phyloP scores from a whole-genome alignment of 2,329 filamentous ascomycete genomes.

The Ophiostoma pallidulum region DNA sequence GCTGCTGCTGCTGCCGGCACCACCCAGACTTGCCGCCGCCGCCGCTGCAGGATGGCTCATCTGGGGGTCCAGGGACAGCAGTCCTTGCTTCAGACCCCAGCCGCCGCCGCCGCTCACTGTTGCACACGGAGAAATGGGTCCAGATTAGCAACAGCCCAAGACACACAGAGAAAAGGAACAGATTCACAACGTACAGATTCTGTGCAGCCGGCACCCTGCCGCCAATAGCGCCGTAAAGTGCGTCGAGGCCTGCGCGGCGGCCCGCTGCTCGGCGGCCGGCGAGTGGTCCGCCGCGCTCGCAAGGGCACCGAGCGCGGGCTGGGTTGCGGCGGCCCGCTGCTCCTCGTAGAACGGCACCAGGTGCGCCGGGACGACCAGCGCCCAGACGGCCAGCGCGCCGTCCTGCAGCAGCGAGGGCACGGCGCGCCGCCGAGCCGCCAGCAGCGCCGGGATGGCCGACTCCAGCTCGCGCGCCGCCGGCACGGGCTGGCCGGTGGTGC shows the following conservation, averaged over 20 bases:
- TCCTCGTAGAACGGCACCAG: slow-evolving; percentile 17
- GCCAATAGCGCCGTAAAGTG: slow-evolving; percentile 28
- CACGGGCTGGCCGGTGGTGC: slow-evolving; percentile 28
- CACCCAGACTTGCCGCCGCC: slow-evolving; percentile 21
- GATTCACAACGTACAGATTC: slow-evolving; percentile 35
- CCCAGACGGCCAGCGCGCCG: slow-evolving; percentile 58
- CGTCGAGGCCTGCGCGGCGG: slow-evolving; percentile 20
- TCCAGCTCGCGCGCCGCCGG: slow-evolving; percentile 69
- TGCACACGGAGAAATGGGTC: too few species aligned
- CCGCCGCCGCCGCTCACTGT: slow-evolving; percentile 70
- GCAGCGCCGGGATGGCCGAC: slow-evolving; percentile 37
- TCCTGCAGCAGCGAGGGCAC: slow-evolving; percentile 10
- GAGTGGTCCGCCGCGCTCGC: slow-evolving; percentile 11
- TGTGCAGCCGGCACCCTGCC: slow-evolving; percentile 37
- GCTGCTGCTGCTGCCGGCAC: slow-evolving; percentile 18
- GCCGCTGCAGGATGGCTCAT: slow-evolving; percentile 42
- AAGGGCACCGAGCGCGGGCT: neutral
- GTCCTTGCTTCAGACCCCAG: slow-evolving; percentile 71
- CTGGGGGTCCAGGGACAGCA: slow-evolving; percentile 70
- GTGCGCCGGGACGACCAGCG: slow-evolving; percentile 48
- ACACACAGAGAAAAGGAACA: too few species aligned
- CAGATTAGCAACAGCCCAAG: too few species aligned
- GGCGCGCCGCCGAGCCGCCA: slow-evolving; percentile 9
- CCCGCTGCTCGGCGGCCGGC: slow-evolving; percentile 19
- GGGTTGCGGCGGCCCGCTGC: slow-evolving; percentile 17